Conservation (phyloP, 208 protist species). For the Leishmania tropica region DNA sequence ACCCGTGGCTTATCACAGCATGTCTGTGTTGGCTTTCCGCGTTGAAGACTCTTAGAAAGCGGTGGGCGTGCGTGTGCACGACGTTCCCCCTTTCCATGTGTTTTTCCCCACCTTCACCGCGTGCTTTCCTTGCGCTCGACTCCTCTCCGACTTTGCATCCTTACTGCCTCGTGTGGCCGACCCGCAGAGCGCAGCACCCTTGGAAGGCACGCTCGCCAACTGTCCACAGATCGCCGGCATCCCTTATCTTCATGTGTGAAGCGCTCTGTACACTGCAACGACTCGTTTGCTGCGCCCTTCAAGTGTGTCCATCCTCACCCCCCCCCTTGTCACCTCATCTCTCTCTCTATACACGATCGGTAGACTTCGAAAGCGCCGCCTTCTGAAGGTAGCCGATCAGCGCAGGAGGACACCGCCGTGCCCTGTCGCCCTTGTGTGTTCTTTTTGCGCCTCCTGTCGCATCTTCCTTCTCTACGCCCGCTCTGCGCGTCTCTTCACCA, state of each 20-base stretch:
- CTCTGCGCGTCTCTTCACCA: too few relatives aligned
- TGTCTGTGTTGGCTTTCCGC: background rate
- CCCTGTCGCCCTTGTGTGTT: background rate
- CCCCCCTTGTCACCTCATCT: background rate
- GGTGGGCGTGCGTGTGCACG: background rate
- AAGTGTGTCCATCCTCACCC: background rate
- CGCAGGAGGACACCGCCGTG: background rate
- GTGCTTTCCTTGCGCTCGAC: background rate
- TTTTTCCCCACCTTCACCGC: background rate
- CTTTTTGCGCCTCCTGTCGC: background rate
- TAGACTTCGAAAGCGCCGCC: background rate
- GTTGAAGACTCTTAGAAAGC: background rate
- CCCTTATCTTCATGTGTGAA: background rate
- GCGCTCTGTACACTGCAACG: background rate
- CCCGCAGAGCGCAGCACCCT: background rate
- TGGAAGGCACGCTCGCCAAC: background rate
- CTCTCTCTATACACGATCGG: background rate
- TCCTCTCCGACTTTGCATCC: background rate
- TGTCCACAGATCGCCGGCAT: background rate
- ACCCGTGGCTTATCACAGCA: background rate
- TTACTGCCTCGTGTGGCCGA: background rate
- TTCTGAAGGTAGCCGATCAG: background rate
- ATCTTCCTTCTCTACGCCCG: background rate
- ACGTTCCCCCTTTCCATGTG: background rate
- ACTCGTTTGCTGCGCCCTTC: background rate